Percentiles rank a stretch among this genome's conserved stretches.
Evolutionary conservation across 1,284 basidiomycete genomes (phyloP).

Genomic region (Sanguinoderma infundibulare): DNA sequence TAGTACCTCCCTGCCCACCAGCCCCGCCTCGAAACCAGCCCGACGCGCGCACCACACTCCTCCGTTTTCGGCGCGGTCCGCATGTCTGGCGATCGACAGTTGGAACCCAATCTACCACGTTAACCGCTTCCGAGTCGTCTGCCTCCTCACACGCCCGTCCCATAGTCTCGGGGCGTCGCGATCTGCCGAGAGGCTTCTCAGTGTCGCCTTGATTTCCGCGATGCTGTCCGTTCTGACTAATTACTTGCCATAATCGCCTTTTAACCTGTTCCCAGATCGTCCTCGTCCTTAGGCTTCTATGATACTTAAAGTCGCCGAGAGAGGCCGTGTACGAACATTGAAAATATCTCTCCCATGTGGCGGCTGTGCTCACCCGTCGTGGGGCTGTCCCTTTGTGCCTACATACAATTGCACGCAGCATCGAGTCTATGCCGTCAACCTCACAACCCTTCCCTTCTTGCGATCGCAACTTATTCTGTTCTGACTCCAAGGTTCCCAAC

Average conservation of each 20-base stretch:
- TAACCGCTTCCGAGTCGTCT: not conserved
- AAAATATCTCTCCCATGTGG: not conserved
- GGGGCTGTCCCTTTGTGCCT: not conserved
- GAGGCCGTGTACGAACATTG: not conserved
- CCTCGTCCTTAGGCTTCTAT: too few relatives aligned
- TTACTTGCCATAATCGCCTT: not conserved
- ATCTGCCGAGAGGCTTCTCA: slow-evolving; percentile 19
- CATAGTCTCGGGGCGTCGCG: slow-evolving; percentile 18
- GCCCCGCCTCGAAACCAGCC: not conserved
- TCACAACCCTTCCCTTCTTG: not conserved
- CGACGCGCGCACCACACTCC: not conserved
- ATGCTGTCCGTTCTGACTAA: slow-evolving; percentile 20
- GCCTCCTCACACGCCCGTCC: not conserved
- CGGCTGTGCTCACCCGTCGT: not conserved
- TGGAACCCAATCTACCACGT: slow-evolving; percentile 2
- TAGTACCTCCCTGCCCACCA: not conserved
- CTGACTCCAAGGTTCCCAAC: too few relatives aligned
- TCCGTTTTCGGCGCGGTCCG: not conserved
- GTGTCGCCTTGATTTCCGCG: slow-evolving; percentile 20
- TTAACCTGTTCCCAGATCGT: not conserved
- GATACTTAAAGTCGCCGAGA: too few relatives aligned
- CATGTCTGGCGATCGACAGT: slow-evolving; percentile 1
- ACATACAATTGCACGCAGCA: not conserved
- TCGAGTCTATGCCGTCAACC: not conserved
- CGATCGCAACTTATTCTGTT: not conserved